phyloP scores from a whole-genome alignment of 192 early-diverging fungal species.

The Helicostylum pulchrum region DNA sequence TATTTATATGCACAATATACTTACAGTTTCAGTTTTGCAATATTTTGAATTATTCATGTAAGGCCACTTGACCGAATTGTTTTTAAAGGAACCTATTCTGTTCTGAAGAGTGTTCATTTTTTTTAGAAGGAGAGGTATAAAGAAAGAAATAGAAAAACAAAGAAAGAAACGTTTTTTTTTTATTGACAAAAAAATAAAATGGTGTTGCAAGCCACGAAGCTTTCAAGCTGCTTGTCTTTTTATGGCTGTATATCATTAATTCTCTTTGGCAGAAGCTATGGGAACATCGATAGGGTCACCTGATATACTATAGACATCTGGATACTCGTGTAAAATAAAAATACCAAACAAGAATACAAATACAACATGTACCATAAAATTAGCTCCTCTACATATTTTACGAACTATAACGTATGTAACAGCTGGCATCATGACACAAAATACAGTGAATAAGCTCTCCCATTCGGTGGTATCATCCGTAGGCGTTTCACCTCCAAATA shows the following conservation, averaged over 20 bases:
- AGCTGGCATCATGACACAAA: slow-evolving; percentile 53
- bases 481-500: slow-evolving; percentile 26
- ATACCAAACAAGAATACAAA: slow-evolving; percentile 77
- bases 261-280: slow-evolving; percentile 59
- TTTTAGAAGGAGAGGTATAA: neutral
- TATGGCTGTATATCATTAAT: slow-evolving; percentile 49
- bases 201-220: neutral
- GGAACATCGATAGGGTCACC: slow-evolving; percentile 63
- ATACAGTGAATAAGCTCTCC: slow-evolving; percentile 36
- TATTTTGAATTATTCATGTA: neutral
- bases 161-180: too few species aligned
- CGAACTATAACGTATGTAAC: slow-evolving; percentile 70
- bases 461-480: neutral
- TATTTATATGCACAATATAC: too few species aligned
- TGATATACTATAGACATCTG: slow-evolving; percentile 46
- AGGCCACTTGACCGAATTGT: slow-evolving; percentile 4
- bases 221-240: neutral
- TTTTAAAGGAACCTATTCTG: neutral
- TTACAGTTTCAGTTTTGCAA: neutral
- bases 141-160: neutral
- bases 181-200: neutral
- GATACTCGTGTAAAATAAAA: slow-evolving; percentile 63
- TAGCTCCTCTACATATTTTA: slow-evolving; percentile 64
- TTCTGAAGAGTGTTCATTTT: slow-evolving; percentile 6
- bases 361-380: slow-evolving; percentile 77